phyloP scores from a whole-genome alignment of 2,329 filamentous ascomycete genomes.

The Aspergillus terreus region DNA sequence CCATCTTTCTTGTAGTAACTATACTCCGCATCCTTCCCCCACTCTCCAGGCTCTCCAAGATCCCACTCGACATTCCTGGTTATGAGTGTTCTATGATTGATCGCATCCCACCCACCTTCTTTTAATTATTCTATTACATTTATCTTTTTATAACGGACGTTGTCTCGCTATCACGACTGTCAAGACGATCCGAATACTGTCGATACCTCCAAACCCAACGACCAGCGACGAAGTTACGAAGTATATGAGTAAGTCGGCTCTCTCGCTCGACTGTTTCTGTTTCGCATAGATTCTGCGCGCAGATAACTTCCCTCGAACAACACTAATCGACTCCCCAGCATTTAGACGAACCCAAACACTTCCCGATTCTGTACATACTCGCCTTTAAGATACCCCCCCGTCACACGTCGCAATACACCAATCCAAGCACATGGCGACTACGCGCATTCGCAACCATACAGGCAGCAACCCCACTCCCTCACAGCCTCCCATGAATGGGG shows the following conservation, averaged over 20 bases:
- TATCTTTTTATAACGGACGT: neutral
- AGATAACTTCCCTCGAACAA: neutral
- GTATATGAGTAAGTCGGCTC: neutral
- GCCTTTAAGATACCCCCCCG: constrained; percentile 1
- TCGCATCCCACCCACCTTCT: neutral
- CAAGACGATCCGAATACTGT: neutral
- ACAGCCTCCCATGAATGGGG: constrained; percentile 13
- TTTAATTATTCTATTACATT: neutral
- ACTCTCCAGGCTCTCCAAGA: neutral
- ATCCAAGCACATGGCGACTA: constrained; percentile 14
- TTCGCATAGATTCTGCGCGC: neutral
- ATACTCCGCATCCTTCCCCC: neutral
- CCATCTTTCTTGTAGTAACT: too few relatives aligned
- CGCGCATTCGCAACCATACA: constrained; percentile 7
- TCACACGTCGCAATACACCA: neutral
- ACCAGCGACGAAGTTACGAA: neutral
- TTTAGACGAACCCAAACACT: neutral
- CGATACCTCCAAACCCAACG: neutral
- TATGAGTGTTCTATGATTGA: neutral
- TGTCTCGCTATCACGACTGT: neutral
- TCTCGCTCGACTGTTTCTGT: too few relatives aligned
- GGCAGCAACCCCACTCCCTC: constrained; percentile 10
- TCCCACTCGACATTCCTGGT: neutral
- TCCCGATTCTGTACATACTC: constrained; percentile 4
- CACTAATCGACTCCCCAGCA: neutral